phyloP scores from a whole-genome alignment of 1,284 basidiomycete species.

The Calocybe gambosa region DNA sequence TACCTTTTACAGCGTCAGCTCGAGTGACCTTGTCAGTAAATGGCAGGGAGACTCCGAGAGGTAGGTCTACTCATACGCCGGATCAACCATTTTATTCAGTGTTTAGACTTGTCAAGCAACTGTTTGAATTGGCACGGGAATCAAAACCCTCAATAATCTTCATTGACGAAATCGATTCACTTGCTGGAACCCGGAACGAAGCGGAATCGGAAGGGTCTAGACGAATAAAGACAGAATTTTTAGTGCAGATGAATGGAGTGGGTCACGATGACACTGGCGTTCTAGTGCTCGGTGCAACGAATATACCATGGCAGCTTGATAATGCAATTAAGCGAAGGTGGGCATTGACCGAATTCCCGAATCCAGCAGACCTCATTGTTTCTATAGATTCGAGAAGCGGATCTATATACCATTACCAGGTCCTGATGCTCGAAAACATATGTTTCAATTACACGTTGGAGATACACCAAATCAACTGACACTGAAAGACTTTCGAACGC shows the following conservation, averaged over 20 bases:
- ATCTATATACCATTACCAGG: constrained; percentile 98
- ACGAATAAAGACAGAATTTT: constrained; percentile 97
- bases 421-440: constrained; percentile 84
- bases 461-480: constrained; percentile 84
- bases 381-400: constrained; percentile 84
- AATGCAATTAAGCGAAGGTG: constrained; percentile 95
- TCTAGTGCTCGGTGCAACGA: constrained; percentile 97
- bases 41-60: constrained; percentile 99
- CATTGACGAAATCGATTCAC: constrained; percentile 96
- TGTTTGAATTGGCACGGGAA: constrained; percentile 96
- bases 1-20: constrained; percentile 97
- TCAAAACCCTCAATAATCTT: constrained; percentile 98
- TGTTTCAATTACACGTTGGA: constrained; percentile 97
- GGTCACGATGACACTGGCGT: constrained; percentile 97
- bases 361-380: neutral
- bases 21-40: constrained; percentile 94
- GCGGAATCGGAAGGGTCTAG: constrained; percentile 94
- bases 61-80: constrained; percentile 37
- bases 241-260: constrained; percentile 98
- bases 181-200: constrained; percentile 93
- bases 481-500: constrained; percentile 72
- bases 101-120: constrained; percentile 85
- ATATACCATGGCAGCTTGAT: constrained; percentile 97
- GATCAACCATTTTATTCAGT: constrained; percentile 3
- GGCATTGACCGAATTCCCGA: constrained; percentile 16